Evolutionary conservation across 495 filamentous ascomycete genomes (phyloP).

Genomic region (Talaromyces liani): DNA sequence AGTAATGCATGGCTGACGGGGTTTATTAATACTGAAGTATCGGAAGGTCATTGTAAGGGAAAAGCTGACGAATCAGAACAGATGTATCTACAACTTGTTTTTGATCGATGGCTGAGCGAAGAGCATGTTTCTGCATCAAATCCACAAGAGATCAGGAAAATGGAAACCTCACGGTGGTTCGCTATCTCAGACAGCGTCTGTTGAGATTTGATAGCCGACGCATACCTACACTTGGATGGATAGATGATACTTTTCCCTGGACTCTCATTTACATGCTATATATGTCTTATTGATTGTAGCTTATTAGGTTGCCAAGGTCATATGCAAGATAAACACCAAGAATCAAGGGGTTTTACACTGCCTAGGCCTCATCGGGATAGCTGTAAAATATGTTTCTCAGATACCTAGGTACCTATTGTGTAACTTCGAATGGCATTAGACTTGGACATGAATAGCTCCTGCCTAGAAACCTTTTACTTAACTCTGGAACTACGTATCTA

Average conservation of each 20-base stretch:
- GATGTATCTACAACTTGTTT: not conserved
- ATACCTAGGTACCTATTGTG: too few relatives aligned
- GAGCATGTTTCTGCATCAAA: not conserved
- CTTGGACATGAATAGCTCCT: too few relatives aligned
- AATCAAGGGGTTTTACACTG: too few relatives aligned
- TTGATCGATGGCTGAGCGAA: constrained; percentile 1
- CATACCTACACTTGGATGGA: not conserved
- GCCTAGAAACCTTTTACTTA: too few relatives aligned
- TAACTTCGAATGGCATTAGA: too few relatives aligned
- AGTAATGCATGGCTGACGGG: not conserved
- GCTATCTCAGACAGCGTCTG: not conserved
- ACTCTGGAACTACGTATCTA: not conserved
- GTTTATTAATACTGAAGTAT: constrained; percentile 2
- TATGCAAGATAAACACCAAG: too few relatives aligned
- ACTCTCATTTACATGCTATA: not conserved
- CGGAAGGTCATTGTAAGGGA: not conserved
- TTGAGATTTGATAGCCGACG: not conserved
- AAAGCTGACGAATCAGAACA: not conserved
- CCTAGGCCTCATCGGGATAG: too few relatives aligned
- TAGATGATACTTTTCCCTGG: not conserved
- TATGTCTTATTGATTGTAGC: too few relatives aligned
- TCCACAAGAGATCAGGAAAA: not conserved
- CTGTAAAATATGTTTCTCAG: too few relatives aligned
- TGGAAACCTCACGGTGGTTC: not conserved
- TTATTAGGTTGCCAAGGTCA: too few relatives aligned